Conservation (phyloP, 83 land plant genomes). For the Diphasiastrum complanatum region DNA sequence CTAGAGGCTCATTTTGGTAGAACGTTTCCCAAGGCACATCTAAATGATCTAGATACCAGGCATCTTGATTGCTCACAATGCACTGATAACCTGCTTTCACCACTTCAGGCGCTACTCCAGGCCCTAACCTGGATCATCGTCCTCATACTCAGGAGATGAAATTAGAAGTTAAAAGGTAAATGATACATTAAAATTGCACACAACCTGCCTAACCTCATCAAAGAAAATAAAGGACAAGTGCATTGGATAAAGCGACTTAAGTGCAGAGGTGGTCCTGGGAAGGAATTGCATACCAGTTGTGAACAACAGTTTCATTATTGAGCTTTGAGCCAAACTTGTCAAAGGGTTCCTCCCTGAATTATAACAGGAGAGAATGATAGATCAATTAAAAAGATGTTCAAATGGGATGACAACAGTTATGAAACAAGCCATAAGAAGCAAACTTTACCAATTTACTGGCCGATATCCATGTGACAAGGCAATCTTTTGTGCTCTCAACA, state of each 20-base stretch:
- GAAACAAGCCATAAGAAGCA: slow-evolving; percentile 5
- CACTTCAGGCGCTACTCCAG: slow-evolving; percentile 57
- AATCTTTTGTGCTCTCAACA: slow-evolving; percentile 69
- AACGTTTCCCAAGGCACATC: slow-evolving; percentile 73
- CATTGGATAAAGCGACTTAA: neutral
- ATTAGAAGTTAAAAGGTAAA: neutral
- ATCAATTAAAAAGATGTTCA: neutral
- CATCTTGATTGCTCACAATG: slow-evolving; percentile 77
- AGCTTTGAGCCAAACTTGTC: slow-evolving; percentile 46
- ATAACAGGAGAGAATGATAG: neutral
- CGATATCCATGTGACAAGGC: slow-evolving; percentile 60
- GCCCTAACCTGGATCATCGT: slow-evolving; percentile 51
- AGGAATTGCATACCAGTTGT: slow-evolving; percentile 57
- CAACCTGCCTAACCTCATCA: neutral
- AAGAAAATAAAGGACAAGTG: neutral
- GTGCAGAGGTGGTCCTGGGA: neutral
- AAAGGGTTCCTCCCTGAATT: slow-evolving; percentile 87
- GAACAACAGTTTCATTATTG: slow-evolving; percentile 60
- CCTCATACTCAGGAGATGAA: neutral
- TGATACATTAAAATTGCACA: neutral
- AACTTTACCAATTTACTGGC: slow-evolving; percentile 87
- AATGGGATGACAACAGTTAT: neutral
- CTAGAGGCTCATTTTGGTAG: slow-evolving; percentile 61
- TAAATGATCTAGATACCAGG: slow-evolving; percentile 89
- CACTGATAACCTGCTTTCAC: slow-evolving; percentile 73